Evolutionary conservation across 1,284 basidiomycete species (phyloP).

Genomic region (Waitea zeae): DNA sequence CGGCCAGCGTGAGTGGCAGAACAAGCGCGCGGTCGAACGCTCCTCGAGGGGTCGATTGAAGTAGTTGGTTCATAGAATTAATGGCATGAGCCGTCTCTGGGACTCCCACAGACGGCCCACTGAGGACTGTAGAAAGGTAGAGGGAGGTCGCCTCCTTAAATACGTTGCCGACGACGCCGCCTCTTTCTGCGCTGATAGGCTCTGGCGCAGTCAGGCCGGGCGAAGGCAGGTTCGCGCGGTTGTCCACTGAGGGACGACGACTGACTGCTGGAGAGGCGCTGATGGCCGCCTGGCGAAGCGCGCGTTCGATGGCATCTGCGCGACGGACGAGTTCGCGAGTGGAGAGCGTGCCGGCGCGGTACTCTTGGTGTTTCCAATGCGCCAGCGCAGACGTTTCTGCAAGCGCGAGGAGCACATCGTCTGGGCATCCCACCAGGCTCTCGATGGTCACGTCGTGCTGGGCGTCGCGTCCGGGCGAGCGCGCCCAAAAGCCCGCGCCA

Average conservation of each 20-base stretch:
- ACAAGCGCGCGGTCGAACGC: slow-evolving; percentile 46
- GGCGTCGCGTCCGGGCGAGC: slow-evolving; percentile 4
- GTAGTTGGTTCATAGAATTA: slow-evolving; percentile 29
- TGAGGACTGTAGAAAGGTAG: slow-evolving; percentile 56
- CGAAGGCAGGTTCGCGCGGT: background rate
- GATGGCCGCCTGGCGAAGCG: slow-evolving; percentile 8
- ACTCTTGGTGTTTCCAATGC: slow-evolving; percentile 53
- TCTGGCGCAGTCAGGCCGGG: slow-evolving; percentile 1
- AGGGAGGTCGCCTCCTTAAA: slow-evolving; percentile 52
- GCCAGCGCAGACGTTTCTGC: slow-evolving; percentile 59
- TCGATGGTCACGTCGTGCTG: slow-evolving; percentile 37
- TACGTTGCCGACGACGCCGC: slow-evolving; percentile 32
- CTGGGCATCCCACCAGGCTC: slow-evolving; percentile 52
- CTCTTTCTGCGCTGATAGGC: slow-evolving; percentile 23
- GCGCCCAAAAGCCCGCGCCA: slow-evolving; percentile 19
- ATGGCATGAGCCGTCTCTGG: slow-evolving; percentile 47
- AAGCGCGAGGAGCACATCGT: slow-evolving; percentile 55
- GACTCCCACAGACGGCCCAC: slow-evolving; percentile 40
- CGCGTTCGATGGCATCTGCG: slow-evolving; percentile 44
- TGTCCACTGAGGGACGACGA: slow-evolving; percentile 13
- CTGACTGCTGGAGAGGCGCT: background rate
- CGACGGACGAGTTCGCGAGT: slow-evolving; percentile 50
- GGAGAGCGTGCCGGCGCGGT: slow-evolving; percentile 43
- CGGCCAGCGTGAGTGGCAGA: slow-evolving; percentile 56
- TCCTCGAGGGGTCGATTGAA: slow-evolving; percentile 35